These are phyloP conservation scores for Canna indica DNA, from an alignment of 176 grass and related monocot species.

Conservation along the genomic window DNA sequence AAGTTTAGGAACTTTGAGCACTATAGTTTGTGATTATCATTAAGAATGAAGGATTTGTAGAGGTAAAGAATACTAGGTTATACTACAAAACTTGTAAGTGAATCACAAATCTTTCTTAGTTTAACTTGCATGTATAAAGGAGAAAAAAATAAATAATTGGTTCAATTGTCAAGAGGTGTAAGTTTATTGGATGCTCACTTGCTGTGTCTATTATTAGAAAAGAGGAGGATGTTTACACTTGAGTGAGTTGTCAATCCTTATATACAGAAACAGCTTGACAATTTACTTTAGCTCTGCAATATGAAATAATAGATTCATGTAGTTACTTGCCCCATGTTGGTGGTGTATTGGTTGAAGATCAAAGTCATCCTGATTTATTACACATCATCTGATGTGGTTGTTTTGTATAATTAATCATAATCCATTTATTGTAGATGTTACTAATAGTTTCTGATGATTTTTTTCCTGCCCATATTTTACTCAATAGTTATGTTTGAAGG, in stretches of 20 bases:
- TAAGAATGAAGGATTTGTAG: background rate
- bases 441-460: background rate
- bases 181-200: background rate
- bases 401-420: background rate
- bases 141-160: background rate
- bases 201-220: background rate
- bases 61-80: background rate
- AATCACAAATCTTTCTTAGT: background rate
- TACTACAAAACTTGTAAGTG: background rate
- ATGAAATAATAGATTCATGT: background rate
- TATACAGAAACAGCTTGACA: background rate
- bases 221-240: background rate
- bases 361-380: background rate
- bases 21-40: background rate
- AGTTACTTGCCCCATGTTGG: too few species aligned
- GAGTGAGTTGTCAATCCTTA: background rate
- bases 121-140: background rate
- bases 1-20: background rate
- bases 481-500: too few species aligned
- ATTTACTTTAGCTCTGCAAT: background rate
- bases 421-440: background rate
- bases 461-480: too few species aligned
- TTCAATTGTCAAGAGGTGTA: too few species aligned
- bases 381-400: background rate
- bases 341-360: background rate